Percentiles rank a stretch among this genome's conserved stretches.
phyloP scores from a whole-genome alignment of 2,329 filamentous ascomycete species.

The Ophiocordyceps australis region DNA sequence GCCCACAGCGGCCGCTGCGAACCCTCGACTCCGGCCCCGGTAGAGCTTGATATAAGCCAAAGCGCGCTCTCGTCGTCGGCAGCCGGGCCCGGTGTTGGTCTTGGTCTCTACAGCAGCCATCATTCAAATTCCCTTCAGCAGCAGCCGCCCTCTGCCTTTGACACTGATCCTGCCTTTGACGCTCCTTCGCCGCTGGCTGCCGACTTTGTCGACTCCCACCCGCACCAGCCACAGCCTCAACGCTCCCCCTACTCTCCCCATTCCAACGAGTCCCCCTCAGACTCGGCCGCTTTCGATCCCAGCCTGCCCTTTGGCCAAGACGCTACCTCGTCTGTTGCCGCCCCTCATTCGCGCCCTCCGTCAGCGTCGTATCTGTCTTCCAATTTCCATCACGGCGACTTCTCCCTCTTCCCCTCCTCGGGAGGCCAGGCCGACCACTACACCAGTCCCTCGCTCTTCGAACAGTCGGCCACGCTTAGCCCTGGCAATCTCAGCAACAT shows the following conservation, averaged over 20 bases:
- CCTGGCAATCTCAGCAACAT: constrained; percentile 31
- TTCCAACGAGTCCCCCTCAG: constrained; percentile 15
- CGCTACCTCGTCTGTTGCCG: constrained; percentile 10
- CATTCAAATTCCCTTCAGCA: too few relatives aligned
- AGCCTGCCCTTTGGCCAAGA: constrained; percentile 26
- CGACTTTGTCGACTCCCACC: constrained; percentile 38
- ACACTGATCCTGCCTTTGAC: too few relatives aligned
- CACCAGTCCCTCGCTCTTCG: constrained; percentile 43
- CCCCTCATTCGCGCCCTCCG: constrained; percentile 19
- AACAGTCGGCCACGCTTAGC: constrained; percentile 21
- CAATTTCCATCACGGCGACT: constrained; percentile 37
- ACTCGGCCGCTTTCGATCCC: constrained; percentile 19
- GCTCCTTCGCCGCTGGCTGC: too few relatives aligned
- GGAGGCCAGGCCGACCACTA: constrained; percentile 36
- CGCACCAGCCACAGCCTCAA: constrained; percentile 20
- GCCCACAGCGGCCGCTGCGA: constrained; percentile 32
- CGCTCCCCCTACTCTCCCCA: constrained; percentile 11
- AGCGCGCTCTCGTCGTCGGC: constrained; percentile 42
- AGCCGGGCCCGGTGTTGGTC: constrained; percentile 29
- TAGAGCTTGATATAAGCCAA: constrained; percentile 45
- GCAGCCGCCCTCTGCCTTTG: too few relatives aligned
- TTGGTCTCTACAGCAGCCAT: too few relatives aligned
- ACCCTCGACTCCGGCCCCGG: too few relatives aligned
- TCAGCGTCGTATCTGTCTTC: constrained; percentile 26
- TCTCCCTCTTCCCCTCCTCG: constrained; percentile 43